phyloP scores from a whole-genome alignment of 2,329 filamentous ascomycete genomes.

The Exophiala bonariae region DNA sequence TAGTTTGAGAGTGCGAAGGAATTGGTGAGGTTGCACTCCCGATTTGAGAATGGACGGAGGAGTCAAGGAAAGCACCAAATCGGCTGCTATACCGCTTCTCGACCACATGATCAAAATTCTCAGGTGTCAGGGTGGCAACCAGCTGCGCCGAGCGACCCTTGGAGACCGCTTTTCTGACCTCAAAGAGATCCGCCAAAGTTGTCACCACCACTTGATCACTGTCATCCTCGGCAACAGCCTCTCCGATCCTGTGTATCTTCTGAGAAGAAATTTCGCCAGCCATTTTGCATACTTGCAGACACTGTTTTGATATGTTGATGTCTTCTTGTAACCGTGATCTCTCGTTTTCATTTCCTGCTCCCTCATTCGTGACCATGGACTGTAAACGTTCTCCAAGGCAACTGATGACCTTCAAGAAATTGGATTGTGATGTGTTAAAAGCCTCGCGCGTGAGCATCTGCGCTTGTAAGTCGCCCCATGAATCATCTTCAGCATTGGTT shows the following conservation, averaged over 20 bases:
- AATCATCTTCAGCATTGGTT: slow-evolving; percentile 15
- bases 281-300: slow-evolving; percentile 34
- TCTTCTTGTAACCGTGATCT: slow-evolving; percentile 35
- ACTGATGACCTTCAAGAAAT: slow-evolving; percentile 33
- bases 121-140: slow-evolving; percentile 38
- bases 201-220: slow-evolving; percentile 44
- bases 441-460: slow-evolving; percentile 34
- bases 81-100: slow-evolving; percentile 4
- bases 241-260: slow-evolving; percentile 9
- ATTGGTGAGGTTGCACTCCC: too few relatives aligned
- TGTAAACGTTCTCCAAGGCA: slow-evolving; percentile 36
- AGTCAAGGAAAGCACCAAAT: too few relatives aligned
- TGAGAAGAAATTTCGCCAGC: slow-evolving; percentile 33
- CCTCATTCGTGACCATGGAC: slow-evolving; percentile 27
- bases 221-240: slow-evolving; percentile 38
- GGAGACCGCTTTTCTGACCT: slow-evolving; percentile 39
- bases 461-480: slow-evolving; percentile 35
- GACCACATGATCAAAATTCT: slow-evolving; percentile 27
- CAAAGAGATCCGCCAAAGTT: slow-evolving; percentile 44
- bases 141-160: slow-evolving; percentile 37
- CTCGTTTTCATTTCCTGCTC: slow-evolving; percentile 25
- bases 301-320: slow-evolving; percentile 35
- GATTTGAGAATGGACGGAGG: too few relatives aligned
- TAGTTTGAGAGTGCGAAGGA: too few relatives aligned
- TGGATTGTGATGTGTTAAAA: slow-evolving; percentile 34